These are phyloP conservation scores for Trichoderma breve DNA, from an alignment of 2,329 filamentous ascomycete genomes.

Conservation along the genomic window DNA sequence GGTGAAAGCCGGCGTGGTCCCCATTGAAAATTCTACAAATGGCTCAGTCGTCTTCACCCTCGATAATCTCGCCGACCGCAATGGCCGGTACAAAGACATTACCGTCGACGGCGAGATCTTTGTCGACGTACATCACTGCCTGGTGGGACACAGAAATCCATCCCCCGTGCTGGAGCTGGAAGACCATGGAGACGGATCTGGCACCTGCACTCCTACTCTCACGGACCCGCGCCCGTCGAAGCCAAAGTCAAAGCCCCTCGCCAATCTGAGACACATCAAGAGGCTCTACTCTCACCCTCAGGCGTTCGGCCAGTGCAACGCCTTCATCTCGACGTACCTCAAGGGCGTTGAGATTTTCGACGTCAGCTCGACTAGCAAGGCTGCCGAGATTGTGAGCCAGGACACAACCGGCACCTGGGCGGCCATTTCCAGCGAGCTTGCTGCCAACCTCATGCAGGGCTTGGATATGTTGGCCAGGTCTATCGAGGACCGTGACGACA, in stretches of 20 bases:
- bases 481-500: conserved; percentile 73
- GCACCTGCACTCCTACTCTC: conserved; percentile 50
- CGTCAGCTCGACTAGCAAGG: conserved; percentile 79
- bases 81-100: conserved; percentile 62
- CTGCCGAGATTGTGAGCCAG: conserved; percentile 71
- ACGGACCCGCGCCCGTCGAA: conserved; percentile 44
- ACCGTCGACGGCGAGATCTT: conserved; percentile 81
- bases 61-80: conserved; percentile 79
- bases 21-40: conserved; percentile 95
- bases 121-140: conserved; percentile 82
- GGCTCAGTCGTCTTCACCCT: conserved; percentile 88
- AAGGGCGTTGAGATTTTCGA: conserved; percentile 77
- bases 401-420: conserved; percentile 60
- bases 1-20: conserved; percentile 75
- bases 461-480: conserved; percentile 66
- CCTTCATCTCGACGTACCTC: conserved; percentile 68
- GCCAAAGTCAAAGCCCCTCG: conserved; percentile 48
- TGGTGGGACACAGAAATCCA: conserved; percentile 58
- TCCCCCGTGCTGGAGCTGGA: conserved; percentile 31
- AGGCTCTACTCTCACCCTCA: conserved; percentile 92
- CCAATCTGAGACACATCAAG: conserved; percentile 59
- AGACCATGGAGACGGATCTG: conserved; percentile 37
- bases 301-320: conserved; percentile 86
- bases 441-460: conserved; percentile 64
- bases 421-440: conserved; percentile 74